Evolutionary conservation across 805 yeast genomes (phyloP).

Genomic region (Trichomonascus vanleenenianus): DNA sequence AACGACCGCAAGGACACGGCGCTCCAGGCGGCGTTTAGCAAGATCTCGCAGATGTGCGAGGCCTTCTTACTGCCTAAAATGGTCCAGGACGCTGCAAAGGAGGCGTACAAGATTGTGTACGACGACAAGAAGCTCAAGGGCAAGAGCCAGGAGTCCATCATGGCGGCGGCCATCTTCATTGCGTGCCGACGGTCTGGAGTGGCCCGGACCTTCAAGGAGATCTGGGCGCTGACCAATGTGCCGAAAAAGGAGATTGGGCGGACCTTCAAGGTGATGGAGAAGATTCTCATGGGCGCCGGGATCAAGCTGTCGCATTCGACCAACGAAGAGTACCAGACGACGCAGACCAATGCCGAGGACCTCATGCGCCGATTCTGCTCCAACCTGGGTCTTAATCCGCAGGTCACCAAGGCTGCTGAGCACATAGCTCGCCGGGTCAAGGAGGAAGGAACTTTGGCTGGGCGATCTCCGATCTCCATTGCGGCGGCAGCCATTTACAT

Average conservation of each 20-base stretch:
- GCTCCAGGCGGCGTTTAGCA: constrained; percentile 79
- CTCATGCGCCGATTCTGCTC: constrained; percentile 94
- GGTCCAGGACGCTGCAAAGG: constrained; percentile 96
- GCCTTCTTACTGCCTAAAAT: constrained; percentile 91
- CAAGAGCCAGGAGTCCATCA: constrained; percentile 83
- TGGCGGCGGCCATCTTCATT: constrained; percentile 92
- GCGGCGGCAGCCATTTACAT: constrained; percentile 96
- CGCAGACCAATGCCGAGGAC: constrained; percentile 89
- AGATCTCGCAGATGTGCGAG: constrained; percentile 92
- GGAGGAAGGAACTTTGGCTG: constrained; percentile 89
- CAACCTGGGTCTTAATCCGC: constrained; percentile 78
- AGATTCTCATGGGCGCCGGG: constrained; percentile 37
- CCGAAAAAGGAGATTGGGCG: constrained; percentile 93
- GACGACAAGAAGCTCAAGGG: constrained; percentile 84
- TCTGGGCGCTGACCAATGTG: constrained; percentile 89
- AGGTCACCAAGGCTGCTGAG: constrained; percentile 87
- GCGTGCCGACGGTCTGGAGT: constrained; percentile 94
- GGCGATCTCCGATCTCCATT: constrained; percentile 93
- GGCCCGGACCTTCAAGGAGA: constrained; percentile 91
- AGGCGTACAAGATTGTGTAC: constrained; percentile 84
- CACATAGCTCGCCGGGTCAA: constrained; percentile 83
- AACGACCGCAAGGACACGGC: constrained; percentile 84
- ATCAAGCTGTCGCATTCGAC: constrained; percentile 31
- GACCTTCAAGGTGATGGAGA: constrained; percentile 78
- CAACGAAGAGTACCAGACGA: constrained; percentile 48